These are phyloP conservation scores for Corymbia citriodora DNA, from an alignment of 441 rosid genomes.

Conservation along the genomic window DNA sequence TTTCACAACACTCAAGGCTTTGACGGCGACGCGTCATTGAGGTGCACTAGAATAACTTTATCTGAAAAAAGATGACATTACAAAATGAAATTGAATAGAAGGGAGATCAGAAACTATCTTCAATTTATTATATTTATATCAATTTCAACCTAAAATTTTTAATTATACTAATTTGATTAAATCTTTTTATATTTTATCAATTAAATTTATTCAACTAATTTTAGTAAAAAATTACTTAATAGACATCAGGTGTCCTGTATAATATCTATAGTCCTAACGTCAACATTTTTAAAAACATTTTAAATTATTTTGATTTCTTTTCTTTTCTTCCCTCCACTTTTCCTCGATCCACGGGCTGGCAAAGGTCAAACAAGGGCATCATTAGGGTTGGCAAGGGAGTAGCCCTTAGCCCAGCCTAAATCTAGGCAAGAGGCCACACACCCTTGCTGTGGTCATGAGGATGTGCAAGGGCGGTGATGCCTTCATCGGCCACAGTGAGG, in stretches of 20 bases:
- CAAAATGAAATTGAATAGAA: not conserved
- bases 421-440: fast-evolving
- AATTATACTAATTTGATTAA: not conserved
- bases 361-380: not conserved
- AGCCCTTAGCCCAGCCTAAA: not conserved
- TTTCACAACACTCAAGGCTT: not conserved
- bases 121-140: no score
- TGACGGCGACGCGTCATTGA: not conserved
- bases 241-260: fast-evolving
- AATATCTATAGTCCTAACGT: fast-evolving
- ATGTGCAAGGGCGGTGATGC: not conserved
- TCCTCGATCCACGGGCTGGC: fast-evolving
- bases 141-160: no score
- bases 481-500: not conserved
- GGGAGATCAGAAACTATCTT: no score
- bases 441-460: not conserved
- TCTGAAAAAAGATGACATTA: not conserved
- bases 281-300: no score
- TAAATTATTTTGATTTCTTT: no score
- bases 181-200: no score
- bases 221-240: not conserved
- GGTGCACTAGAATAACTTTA: not conserved
- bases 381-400: fast-evolving
- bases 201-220: no score
- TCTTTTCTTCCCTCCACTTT: not conserved